These are phyloP conservation scores for Viridothelium virens DNA, from an alignment of 495 filamentous ascomycete genomes.

Conservation along the genomic window DNA sequence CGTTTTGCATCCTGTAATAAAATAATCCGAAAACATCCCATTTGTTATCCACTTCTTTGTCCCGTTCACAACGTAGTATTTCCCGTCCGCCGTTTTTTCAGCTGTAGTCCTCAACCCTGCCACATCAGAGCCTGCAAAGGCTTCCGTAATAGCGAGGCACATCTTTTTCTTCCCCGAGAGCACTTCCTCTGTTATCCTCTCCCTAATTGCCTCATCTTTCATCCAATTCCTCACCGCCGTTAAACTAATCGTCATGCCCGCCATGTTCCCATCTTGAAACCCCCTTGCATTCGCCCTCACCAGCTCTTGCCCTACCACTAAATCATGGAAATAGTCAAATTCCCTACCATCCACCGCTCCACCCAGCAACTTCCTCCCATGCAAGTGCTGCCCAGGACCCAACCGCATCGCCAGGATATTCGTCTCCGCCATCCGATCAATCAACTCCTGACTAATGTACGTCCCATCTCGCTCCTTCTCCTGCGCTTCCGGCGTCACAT, in stretches of 20 bases:
- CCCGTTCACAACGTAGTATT: slow-evolving; percentile 78
- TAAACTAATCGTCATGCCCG: slow-evolving; percentile 76
- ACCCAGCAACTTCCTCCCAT: slow-evolving; percentile 58
- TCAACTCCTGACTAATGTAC: slow-evolving; percentile 67
- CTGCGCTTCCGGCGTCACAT: slow-evolving; percentile 67
- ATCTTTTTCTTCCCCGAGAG: slow-evolving; percentile 80
- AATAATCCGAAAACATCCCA: slow-evolving; percentile 76
- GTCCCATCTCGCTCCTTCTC: slow-evolving; percentile 70
- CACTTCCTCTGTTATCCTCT: slow-evolving; percentile 61
- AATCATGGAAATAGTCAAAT: slow-evolving; percentile 82
- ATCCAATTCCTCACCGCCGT: slow-evolving; percentile 77
- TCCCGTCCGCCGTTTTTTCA: slow-evolving; percentile 71
- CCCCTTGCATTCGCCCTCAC: slow-evolving; percentile 59
- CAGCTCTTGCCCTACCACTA: slow-evolving; percentile 68
- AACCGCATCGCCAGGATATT: slow-evolving; percentile 75
- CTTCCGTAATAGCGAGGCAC: slow-evolving; percentile 80
- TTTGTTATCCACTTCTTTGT: slow-evolving; percentile 96
- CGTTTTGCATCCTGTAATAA: slow-evolving; percentile 73
- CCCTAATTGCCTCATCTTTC: slow-evolving; percentile 56
- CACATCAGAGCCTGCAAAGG: slow-evolving; percentile 83
- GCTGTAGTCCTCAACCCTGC: slow-evolving; percentile 76
- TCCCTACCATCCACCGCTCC: slow-evolving; percentile 69
- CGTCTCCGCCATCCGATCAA: slow-evolving; percentile 65
- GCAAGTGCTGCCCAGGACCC: slow-evolving; percentile 75
- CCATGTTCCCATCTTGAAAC: slow-evolving; percentile 54